Conservation (phyloP, 371 early-diverging fungal species). For the Capillidium heterosporum region DNA sequence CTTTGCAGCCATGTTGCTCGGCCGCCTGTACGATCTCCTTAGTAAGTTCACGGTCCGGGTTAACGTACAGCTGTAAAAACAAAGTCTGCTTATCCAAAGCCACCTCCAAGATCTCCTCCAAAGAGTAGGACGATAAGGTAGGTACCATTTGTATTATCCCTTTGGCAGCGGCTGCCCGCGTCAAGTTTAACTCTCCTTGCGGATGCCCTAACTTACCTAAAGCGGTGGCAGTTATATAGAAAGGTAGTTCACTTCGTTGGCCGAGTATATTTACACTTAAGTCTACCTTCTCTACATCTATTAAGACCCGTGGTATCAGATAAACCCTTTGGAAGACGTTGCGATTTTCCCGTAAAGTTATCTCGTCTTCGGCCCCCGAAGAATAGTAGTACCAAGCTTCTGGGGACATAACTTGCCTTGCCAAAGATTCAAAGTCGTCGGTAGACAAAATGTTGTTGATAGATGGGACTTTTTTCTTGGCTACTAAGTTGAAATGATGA, state of each 20-base stretch:
- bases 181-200: slow-evolving; percentile 51
- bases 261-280: slow-evolving; percentile 44
- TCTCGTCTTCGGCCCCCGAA: slow-evolving; percentile 67
- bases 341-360: slow-evolving; percentile 62
- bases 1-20: slow-evolving; percentile 63
- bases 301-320: slow-evolving; percentile 56
- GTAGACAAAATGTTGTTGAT: slow-evolving; percentile 40
- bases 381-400: slow-evolving; percentile 79
- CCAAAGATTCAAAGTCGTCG: slow-evolving; percentile 60
- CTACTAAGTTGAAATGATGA: slow-evolving; percentile 8
- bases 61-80: slow-evolving; percentile 78
- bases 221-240: slow-evolving; percentile 36
- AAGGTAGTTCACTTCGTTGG: slow-evolving; percentile 24
- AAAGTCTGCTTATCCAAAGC: slow-evolving; percentile 18
- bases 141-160: slow-evolving; percentile 46
- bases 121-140: slow-evolving; percentile 49
- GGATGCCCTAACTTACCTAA: slow-evolving; percentile 55
- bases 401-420: slow-evolving; percentile 25
- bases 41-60: slow-evolving; percentile 54
- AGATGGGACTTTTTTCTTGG: slow-evolving; percentile 27
- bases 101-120: slow-evolving; percentile 34
- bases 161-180: slow-evolving; percentile 30
- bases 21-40: slow-evolving; percentile 56
- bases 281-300: slow-evolving; percentile 44
- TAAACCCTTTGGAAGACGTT: slow-evolving; percentile 51